Evolutionary conservation across 2,329 filamentous ascomycete species (phyloP).

Genomic region (Eutypa lata): DNA sequence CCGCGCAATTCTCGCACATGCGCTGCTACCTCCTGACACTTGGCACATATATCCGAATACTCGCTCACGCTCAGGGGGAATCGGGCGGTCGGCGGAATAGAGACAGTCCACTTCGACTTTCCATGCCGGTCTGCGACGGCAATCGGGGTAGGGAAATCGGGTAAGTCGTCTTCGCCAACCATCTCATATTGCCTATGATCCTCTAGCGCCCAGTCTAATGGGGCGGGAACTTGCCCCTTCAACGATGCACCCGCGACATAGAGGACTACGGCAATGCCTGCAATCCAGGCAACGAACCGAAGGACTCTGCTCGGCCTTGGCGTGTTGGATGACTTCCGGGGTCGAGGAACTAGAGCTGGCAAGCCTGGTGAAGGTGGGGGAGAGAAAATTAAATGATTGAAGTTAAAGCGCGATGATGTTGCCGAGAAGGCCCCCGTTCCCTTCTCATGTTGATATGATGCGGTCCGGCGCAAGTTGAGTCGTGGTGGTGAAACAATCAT

Average conservation of each 20-base stretch:
- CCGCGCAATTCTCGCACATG: conserved; percentile 51
- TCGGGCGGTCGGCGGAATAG: conserved; percentile 62
- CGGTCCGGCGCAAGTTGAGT: conserved; percentile 56
- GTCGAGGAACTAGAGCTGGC: conserved; percentile 63
- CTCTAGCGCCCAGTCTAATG: conserved; percentile 36
- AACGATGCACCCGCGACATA: conserved; percentile 43
- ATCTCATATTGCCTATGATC: conserved; percentile 59
- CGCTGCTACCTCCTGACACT: conserved; percentile 62
- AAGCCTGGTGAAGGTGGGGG: conserved; percentile 70
- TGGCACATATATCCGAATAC: conserved; percentile 67
- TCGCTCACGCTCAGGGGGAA: conserved; percentile 67
- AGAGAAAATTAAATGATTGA: conserved; percentile 65
- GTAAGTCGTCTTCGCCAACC: conserved; percentile 63
- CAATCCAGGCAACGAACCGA: conserved; percentile 52
- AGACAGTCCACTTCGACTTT: conserved; percentile 74
- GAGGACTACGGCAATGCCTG: conserved; percentile 46
- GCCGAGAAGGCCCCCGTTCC: conserved; percentile 53
- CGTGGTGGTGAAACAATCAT: conserved; percentile 53
- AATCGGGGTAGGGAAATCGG: conserved; percentile 69
- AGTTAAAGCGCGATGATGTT: conserved; percentile 61
- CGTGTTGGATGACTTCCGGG: conserved; percentile 58
- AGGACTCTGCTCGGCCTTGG: conserved; percentile 56
- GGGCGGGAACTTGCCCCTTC: conserved; percentile 26
- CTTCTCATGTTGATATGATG: conserved; percentile 55
- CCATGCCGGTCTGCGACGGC: conserved; percentile 64